Base-by-base conservation (phyloP, 345 rosid genomes). In the Pugionium cornutum region DNA sequence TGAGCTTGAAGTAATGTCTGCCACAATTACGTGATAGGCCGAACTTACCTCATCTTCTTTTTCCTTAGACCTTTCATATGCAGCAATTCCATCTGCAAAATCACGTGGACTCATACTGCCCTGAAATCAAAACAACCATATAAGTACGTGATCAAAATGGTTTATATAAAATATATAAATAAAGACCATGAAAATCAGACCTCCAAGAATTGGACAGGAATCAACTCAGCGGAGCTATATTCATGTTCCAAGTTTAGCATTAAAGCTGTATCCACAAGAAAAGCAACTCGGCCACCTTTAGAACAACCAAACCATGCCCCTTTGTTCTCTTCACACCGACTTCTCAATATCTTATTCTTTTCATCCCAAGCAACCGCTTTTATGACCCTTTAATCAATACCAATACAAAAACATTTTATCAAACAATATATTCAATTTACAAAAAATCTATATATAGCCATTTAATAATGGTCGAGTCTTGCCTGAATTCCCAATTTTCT, bases 1-100 rank as follows among this genome's bases (percentile, higher is more conserved):
- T 9, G 73, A 63, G 54, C 62, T 84, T 63, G 88, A 77, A 55
- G 69, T 40, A 39, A 84, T 58, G 49, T 89, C 87, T 6, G 84
- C 87, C 52, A 86, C 11, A 31, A 88, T 80, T 43, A 86, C 80
- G 69, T 84, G 77, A 69, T 30, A 9, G 26, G 11, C 11, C 7
- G 10, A 0, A 7, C 7, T 2, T 1, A 10, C 1, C 25, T 18
- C 18, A 18, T 18, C 18, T 18, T 18, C 18, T 18, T 18, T 18
- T 18, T 18, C 18, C 18, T 18, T 18, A 18, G 18, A 18, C 18
- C 18, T 18, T 18, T 18, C 18, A 18, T 18, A 18, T 18, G 18
- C 18, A 18, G 18, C 30, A 27, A 1, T 8, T 26, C 11, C 5
- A 2, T 45, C 18, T 55, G 60, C 60, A 37, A 36, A 55, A 2